Base-by-base conservation (phyloP, 768 basidiomycete genomes). In the Cystofilobasidium bisporidii region DNA sequence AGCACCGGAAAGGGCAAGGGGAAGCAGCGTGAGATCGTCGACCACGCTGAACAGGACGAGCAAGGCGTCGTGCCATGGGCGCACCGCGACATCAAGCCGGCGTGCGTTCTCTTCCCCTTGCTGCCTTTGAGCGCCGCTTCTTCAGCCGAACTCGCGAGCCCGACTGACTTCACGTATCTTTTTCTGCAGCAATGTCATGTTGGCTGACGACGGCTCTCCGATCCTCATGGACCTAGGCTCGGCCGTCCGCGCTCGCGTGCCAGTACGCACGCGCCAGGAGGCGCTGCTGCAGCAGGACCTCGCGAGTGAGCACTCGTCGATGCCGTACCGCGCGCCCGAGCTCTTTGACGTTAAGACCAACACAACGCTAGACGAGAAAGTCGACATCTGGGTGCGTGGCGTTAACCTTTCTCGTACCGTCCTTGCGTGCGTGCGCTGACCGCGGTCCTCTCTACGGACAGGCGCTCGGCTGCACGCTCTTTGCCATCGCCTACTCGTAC, bases 201-300 rank as follows among this genome's bases (percentile, higher is more conserved):
- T 98, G 67, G 83, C 92, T 18, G 94, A 99, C 73, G 89, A 96
- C 63, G 91, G 89, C 1, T 81, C 83, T 12, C 89, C 96, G 1
- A 89, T 99, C 67, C 83, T 99, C 12, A 99, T 99, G 96, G 96
- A 99, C 77, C 92, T 99, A 77, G 96, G 96, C 24, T 96, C 91
- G 71, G 83, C 87, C 1, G 81, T 86, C 73, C 26, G 55, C 74
- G 96, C 96, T 5, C 81, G 93, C 36, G 84, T 98, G 67, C 81
- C 80, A 30, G 82, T 98, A 67, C 84, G 87, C 69, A 91, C 84
- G 66, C 83, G 96, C 30, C 86, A 86, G 30, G 87, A 91, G 75
- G 96, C 96, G 0, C 77, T 99, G 56, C 73, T 88, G 22, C 91
- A 97, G 72, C 96, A 98, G 81, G 96, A 99, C 76, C 85, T 94